These are phyloP conservation scores for Pelargonium australe DNA, from an alignment of 441 rosid genomes.

Conservation along the genomic window DNA sequence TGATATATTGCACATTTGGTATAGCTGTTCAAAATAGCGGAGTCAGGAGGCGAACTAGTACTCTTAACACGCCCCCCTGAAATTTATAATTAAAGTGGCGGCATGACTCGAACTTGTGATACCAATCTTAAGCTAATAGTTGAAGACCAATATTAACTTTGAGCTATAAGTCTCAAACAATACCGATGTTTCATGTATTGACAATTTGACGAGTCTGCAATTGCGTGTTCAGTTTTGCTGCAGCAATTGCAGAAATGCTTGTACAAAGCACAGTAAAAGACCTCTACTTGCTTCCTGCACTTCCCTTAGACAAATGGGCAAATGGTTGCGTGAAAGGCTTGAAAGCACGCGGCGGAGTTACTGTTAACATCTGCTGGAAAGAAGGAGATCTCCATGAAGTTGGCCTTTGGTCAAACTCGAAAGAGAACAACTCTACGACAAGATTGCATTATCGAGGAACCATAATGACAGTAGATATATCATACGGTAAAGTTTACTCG, in stretches of 20 bases:
- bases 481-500: constrained; percentile 40
- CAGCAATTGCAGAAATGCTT: constrained; percentile 84
- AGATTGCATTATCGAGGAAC: constrained; percentile 53
- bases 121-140: too few relatives aligned
- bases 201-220: neutral
- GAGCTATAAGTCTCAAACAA: too few relatives aligned
- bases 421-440: constrained; percentile 25
- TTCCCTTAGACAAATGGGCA: constrained; percentile 69
- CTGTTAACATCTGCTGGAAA: constrained; percentile 61
- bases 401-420: constrained; percentile 28
- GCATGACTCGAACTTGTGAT: too few relatives aligned
- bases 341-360: constrained; percentile 67
- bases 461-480: constrained; percentile 28
- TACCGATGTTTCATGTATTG: too few relatives aligned
- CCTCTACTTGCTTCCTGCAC: constrained; percentile 76
- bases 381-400: constrained; percentile 71
- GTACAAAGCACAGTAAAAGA: constrained; percentile 70
- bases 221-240: constrained; percentile 48
- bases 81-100: too few relatives aligned
- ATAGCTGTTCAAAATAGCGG: too few relatives aligned
- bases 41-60: too few relatives aligned
- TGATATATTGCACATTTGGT: too few relatives aligned
- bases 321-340: constrained; percentile 67
- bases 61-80: too few relatives aligned
- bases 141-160: too few relatives aligned